Conservation (phyloP, 352 stramenopile species). For the Pythium dissimile region DNA sequence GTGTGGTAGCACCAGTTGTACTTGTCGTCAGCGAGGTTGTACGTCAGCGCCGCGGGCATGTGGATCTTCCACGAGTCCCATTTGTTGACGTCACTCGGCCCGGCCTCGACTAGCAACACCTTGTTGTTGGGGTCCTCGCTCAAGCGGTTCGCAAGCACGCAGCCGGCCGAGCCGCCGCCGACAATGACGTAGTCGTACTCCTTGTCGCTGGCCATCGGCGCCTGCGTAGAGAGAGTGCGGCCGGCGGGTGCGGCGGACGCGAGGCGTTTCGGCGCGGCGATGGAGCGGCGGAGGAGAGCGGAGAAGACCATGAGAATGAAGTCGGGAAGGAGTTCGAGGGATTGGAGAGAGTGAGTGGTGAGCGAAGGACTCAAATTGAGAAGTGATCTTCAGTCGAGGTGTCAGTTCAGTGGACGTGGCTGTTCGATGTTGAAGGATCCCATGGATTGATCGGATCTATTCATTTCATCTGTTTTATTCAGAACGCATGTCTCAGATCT, state of each 20-base stretch:
- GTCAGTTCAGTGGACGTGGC: too few relatives aligned
- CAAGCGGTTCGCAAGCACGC: slow-evolving; percentile 88
- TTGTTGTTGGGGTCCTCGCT: slow-evolving; percentile 76
- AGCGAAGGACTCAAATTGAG: background rate
- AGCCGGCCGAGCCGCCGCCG: slow-evolving; percentile 87
- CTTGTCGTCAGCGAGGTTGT: slow-evolving; percentile 76
- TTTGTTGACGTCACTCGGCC: slow-evolving; percentile 70
- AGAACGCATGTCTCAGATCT: too few relatives aligned
- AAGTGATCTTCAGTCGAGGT: background rate
- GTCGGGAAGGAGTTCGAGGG: background rate
- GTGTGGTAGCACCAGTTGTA: slow-evolving; percentile 90
- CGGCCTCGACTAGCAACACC: slow-evolving; percentile 90
- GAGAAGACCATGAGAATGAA: background rate
- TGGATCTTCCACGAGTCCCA: slow-evolving; percentile 91
- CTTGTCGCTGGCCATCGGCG: slow-evolving; percentile 3
- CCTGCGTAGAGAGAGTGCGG: slow-evolving; percentile 3
- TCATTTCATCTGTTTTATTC: too few relatives aligned
- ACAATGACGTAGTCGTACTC: slow-evolving; percentile 93
- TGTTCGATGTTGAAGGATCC: background rate
- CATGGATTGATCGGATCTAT: too few relatives aligned
- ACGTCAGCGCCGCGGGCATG: slow-evolving; percentile 86
- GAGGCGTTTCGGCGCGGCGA: background rate
- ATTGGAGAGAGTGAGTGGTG: background rate
- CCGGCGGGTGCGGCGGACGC: background rate
- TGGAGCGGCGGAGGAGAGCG: background rate